Conservation (phyloP, 2,329 filamentous ascomycete species). For the Clarireedia sp. region DNA sequence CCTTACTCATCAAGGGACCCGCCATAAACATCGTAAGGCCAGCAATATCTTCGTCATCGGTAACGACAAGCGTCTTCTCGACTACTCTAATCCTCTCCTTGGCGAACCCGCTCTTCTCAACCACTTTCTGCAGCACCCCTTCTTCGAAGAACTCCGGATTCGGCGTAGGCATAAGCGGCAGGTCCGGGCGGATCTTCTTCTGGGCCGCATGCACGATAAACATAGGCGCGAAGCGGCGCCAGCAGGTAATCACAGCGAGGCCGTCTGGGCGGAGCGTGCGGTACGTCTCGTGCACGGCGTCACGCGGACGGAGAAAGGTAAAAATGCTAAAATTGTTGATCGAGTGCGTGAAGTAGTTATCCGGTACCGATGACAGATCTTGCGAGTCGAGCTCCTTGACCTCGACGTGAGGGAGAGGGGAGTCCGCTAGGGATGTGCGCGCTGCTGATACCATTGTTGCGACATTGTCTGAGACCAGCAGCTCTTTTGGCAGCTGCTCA, state of each 20-base stretch:
- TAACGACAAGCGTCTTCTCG: slow-evolving; percentile 22
- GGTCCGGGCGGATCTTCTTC: background rate
- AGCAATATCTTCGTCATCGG: slow-evolving; percentile 23
- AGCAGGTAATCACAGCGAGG: background rate
- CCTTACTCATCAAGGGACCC: slow-evolving; percentile 27
- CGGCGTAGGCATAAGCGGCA: background rate
- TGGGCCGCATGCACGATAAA: background rate
- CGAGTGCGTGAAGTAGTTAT: background rate
- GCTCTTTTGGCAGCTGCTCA: slow-evolving; percentile 23
- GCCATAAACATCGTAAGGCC: slow-evolving; percentile 26
- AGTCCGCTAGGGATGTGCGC: slow-evolving; percentile 23
- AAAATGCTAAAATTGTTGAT: background rate
- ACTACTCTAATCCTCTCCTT: slow-evolving; percentile 16
- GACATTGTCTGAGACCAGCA: slow-evolving; percentile 27
- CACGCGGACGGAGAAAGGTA: background rate
- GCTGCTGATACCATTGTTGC: slow-evolving; percentile 25
- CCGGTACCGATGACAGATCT: background rate
- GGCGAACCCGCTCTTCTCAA: background rate
- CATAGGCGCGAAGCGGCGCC: background rate
- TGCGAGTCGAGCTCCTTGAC: background rate
- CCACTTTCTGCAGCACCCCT: background rate
- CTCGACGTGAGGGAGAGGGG: slow-evolving; percentile 23
- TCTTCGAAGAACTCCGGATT: background rate
- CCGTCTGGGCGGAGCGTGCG: background rate
- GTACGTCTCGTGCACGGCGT: background rate